Percentiles rank a stretch among this genome's conserved stretches.
These are phyloP conservation scores for Ormosia emarginata DNA, from an alignment of 306 rosid species.

Conservation along the genomic window DNA sequence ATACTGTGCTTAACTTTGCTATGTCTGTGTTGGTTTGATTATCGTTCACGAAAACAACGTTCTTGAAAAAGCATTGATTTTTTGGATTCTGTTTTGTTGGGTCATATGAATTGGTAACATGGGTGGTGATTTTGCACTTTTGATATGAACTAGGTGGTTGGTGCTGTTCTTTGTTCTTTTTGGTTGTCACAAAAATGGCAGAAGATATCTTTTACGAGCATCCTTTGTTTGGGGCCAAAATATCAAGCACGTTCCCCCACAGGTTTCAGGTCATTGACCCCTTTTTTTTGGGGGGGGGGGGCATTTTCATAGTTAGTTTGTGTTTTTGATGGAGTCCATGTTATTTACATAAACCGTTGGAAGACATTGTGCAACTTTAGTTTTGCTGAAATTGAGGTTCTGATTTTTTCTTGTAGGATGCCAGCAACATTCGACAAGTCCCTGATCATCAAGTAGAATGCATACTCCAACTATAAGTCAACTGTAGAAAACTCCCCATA, in stretches of 20 bases:
- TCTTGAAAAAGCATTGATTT: background rate
- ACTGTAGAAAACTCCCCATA: background rate
- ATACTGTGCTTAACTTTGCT: background rate
- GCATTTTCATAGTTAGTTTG: too few relatives aligned
- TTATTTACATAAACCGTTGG: background rate
- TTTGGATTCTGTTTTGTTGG: background rate
- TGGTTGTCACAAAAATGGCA: slow-evolving; percentile 35
- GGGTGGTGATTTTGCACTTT: background rate
- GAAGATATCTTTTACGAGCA: slow-evolving; percentile 39
- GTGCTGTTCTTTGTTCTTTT: background rate
- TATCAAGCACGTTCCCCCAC: slow-evolving; percentile 59
- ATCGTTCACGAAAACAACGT: background rate
- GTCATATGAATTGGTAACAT: slow-evolving; percentile 14
- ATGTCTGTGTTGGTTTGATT: background rate
- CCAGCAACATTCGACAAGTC: slow-evolving; percentile 73
- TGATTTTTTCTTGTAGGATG: slow-evolving; percentile 50
- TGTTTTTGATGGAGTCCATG: background rate
- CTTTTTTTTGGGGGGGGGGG: too few relatives aligned
- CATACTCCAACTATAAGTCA: background rate
- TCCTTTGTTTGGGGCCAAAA: slow-evolving; percentile 65
- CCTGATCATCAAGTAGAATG: slow-evolving; percentile 78
- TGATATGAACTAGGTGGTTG: slow-evolving; percentile 9
- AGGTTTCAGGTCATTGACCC: slow-evolving; percentile 60
- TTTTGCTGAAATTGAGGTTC: slow-evolving; percentile 4
- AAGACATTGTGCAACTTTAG: background rate